Evolutionary conservation across 2,329 filamentous ascomycete species (phyloP), one percentile per base, ranked within the genome.

Genomic region (Pseudogymnoascus pannorum): DNA sequence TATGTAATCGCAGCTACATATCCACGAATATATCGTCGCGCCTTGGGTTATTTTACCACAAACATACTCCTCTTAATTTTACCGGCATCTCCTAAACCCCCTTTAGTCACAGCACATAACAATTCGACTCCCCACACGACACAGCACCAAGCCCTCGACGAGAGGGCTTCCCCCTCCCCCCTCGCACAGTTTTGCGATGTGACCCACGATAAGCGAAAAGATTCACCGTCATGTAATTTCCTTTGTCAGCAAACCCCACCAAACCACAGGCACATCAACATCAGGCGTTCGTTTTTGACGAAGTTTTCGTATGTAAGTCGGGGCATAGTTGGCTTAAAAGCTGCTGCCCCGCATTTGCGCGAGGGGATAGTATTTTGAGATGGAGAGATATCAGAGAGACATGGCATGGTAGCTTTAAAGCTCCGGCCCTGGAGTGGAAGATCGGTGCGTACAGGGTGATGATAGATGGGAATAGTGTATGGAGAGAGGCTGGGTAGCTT

Each of bases 1-100:
- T 72, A 90, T 87, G 85, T 87, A 82, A 83, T 75, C 29, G 9
- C n/a, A 62, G 18, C 35, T 31, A 48, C 60, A 20, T 36, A 18
- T 58, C 35, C 31, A 35, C 29, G 54, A 38, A 22, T n/a, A 42
- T 26, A 35, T 58, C 51, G 18, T 48, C 31, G 26, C 16, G 20
- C 24, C 40, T 51, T 24, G 57, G 60, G 62, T 57, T 40, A 54
- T 63, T 38, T 58, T 31, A 40, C 60, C 42, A 62, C 58, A 26
- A 65, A 59, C 26, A 60, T 58, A 65, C 48, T 35, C 63, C 54
- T 61, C 61, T 64, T 66, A 31, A 59, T 62, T 64, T 62, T 60
- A 44, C 57, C n/a, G 24, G 29, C 61, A 60, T 24, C 42, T 62
- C 64, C 57, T 57, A 60, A 60, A 57, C 63, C 66, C 66, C 69